Evolutionary conservation across 2,329 filamentous ascomycete genomes (phyloP).

Genomic region (Fusarium keratoplasticum): DNA sequence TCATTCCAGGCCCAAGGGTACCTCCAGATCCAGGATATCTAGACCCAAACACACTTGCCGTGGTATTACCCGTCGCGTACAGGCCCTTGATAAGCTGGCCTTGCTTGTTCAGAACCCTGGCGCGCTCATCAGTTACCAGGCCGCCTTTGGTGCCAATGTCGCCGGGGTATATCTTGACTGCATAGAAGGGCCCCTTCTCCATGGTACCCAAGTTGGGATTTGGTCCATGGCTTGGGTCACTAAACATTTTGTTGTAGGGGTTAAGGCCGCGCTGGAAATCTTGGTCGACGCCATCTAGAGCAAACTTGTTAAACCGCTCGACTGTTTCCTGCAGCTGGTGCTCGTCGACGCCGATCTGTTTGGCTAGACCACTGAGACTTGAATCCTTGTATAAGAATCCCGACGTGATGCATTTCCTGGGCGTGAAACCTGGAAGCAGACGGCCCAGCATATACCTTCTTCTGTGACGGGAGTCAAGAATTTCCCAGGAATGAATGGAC

Average conservation of each 20-base stretch:
- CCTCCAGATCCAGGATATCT: slow-evolving; percentile 50
- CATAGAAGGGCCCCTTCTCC: slow-evolving; percentile 32
- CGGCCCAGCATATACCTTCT: background rate
- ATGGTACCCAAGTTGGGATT: slow-evolving; percentile 1
- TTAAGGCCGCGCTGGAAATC: background rate
- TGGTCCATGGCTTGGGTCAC: background rate
- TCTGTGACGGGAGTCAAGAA: background rate
- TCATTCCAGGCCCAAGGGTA: slow-evolving; percentile 51
- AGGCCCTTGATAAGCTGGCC: slow-evolving; percentile 42
- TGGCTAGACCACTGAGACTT: background rate
- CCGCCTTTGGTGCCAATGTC: slow-evolving; percentile 54
- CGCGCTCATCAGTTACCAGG: slow-evolving; percentile 49
- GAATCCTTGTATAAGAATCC: background rate
- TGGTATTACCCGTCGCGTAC: slow-evolving; percentile 50
- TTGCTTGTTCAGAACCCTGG: slow-evolving; percentile 39
- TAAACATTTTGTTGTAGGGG: background rate
- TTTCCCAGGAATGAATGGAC: background rate
- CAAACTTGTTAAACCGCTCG: background rate
- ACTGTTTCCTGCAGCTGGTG: background rate
- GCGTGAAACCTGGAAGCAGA: background rate
- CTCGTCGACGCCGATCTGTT: background rate
- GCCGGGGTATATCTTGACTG: slow-evolving; percentile 50
- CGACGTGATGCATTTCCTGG: background rate
- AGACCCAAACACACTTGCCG: slow-evolving; percentile 49
- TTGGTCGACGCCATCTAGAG: background rate